phyloP scores from a whole-genome alignment of 768 basidiomycete species.

The Ramaria sp. region DNA sequence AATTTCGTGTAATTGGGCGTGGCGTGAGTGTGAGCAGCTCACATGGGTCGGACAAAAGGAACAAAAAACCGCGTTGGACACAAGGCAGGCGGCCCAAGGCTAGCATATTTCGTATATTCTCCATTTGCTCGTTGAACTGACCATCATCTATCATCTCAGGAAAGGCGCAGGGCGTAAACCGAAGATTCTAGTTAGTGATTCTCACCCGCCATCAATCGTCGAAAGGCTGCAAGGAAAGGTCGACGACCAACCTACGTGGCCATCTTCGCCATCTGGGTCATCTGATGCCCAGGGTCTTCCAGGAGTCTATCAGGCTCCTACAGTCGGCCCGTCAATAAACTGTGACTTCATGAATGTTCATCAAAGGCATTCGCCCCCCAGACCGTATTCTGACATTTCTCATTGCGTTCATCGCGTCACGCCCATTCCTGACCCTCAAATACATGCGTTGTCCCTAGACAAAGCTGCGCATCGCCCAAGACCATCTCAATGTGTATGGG shows the following conservation, averaged over 20 bases:
- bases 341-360: neutral
- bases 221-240: neutral
- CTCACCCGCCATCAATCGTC: neutral
- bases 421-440: neutral
- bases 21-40: neutral
- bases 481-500: neutral
- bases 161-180: constrained; percentile 8
- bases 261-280: neutral
- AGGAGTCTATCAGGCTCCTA: neutral
- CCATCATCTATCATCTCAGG: neutral
- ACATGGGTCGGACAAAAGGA: constrained; percentile 7
- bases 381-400: neutral
- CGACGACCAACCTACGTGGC: neutral
- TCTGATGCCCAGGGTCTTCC: neutral
- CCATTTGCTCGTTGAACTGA: neutral
- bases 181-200: neutral
- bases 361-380: neutral
- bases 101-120: neutral
- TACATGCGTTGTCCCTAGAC: no score
- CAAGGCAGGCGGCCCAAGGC: constrained; percentile 8
- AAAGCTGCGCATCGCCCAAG: neutral
- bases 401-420: neutral
- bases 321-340: neutral
- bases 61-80: constrained; percentile 5
- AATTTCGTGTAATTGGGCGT: neutral